These are phyloP conservation scores for Phaeolepiota aurea DNA, from an alignment of 768 basidiomycete species.

Conservation along the genomic window DNA sequence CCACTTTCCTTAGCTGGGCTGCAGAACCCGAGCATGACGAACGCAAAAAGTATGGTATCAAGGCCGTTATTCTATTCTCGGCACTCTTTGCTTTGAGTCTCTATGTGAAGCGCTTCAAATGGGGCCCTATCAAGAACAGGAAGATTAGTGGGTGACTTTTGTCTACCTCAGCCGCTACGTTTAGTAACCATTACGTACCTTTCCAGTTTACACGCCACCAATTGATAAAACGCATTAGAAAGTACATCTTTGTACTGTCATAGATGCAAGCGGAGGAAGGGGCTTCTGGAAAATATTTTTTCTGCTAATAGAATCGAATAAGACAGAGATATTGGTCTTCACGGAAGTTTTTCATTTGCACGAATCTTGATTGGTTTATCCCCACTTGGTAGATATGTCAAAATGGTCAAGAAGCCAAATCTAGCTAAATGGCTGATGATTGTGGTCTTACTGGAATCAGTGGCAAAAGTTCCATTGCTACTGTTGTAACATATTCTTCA, in stretches of 20 bases:
- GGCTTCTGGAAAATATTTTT: too few relatives aligned
- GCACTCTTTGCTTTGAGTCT: constrained; percentile 71
- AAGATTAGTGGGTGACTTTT: constrained; percentile 66
- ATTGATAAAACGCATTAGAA: constrained; percentile 48
- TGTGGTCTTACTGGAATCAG: not conserved
- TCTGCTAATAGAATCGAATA: constrained; percentile 2
- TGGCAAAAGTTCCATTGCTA: too few relatives aligned
- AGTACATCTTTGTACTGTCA: constrained; percentile 9
- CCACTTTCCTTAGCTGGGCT: constrained; percentile 93
- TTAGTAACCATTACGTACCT: not conserved
- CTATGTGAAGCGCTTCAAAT: constrained; percentile 95
- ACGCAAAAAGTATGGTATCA: constrained; percentile 93
- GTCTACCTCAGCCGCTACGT: too few relatives aligned
- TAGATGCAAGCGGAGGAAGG: constrained; percentile 1
- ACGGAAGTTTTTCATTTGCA: not conserved
- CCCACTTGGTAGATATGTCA: too few relatives aligned
- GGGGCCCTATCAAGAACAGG: constrained; percentile 86
- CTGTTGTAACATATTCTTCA: too few relatives aligned
- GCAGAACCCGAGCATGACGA: constrained; percentile 98
- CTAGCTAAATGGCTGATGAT: not conserved
- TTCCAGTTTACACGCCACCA: constrained; percentile 55
- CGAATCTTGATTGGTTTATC: constrained; percentile 1
- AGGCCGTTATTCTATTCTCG: constrained; percentile 92
- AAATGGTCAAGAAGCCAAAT: not conserved
- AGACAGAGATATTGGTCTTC: not conserved